phyloP scores from a whole-genome alignment of 345 rosid species.

The Turnera subulata region DNA sequence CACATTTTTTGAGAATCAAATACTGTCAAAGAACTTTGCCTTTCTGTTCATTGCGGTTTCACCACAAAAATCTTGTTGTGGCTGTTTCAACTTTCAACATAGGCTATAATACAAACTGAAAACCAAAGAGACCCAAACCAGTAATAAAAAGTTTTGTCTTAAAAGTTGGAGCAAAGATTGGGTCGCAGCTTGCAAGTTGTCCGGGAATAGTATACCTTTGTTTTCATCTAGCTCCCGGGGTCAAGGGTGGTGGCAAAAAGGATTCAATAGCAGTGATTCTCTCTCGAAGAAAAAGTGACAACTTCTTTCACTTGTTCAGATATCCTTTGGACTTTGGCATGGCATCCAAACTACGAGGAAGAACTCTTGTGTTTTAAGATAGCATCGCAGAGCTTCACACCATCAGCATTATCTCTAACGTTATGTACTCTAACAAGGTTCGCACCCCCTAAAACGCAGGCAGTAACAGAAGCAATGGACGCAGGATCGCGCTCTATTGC shows the following conservation, averaged over 20 bases:
- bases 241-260: background rate
- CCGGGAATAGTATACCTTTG: background rate
- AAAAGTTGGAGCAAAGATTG: too few species aligned
- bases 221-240: background rate
- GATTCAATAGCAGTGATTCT: too few species aligned
- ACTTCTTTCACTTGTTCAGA: too few species aligned
- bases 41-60: too few species aligned
- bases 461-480: conserved; percentile 63
- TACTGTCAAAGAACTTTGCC: too few species aligned
- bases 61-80: too few species aligned
- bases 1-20: too few species aligned
- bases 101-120: too few species aligned
- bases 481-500: conserved; percentile 88
- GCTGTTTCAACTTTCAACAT: too few species aligned
- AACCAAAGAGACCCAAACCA: too few species aligned
- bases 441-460: conserved; percentile 71
- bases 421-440: conserved; percentile 91
- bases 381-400: conserved; percentile 72
- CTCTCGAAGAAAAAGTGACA: background rate
- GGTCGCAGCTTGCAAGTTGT: background rate
- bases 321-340: too few species aligned
- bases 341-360: conserved; percentile 33
- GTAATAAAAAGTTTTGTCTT: too few species aligned
- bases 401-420: conserved; percentile 66
- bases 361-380: conserved; percentile 36